Conservation (phyloP, 1,284 basidiomycete species). For the Mixia osmundae region DNA sequence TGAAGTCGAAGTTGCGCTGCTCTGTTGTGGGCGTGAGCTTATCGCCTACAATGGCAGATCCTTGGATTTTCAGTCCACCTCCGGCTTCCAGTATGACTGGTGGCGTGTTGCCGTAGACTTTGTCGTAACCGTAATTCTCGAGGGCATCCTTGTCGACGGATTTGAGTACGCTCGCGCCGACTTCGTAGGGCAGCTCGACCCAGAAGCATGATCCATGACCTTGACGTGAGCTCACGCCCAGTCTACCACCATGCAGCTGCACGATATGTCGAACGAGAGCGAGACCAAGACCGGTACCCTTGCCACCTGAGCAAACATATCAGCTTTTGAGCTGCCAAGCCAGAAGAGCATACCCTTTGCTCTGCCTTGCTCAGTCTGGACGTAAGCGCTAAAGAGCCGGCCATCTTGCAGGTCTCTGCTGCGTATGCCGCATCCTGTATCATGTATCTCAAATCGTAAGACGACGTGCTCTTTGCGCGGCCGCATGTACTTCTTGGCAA, state of each 20-base stretch:
- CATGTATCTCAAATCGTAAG: slow-evolving; percentile 53
- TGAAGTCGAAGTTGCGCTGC: no score
- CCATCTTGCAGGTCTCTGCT: slow-evolving; percentile 43
- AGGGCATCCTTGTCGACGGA: not conserved
- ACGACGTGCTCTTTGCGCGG: slow-evolving; percentile 22
- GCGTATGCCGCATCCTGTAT: slow-evolving; percentile 55
- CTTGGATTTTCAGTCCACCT: no score
- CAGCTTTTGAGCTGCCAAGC: no score
- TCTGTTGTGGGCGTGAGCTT: no score
- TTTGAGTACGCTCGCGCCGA: slow-evolving; percentile 1
- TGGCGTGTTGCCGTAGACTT: not conserved
- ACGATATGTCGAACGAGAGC: slow-evolving; percentile 72
- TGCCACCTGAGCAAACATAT: slow-evolving; percentile 32
- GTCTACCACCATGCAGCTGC: slow-evolving; percentile 49
- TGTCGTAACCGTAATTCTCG: not conserved
- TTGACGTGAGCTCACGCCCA: slow-evolving; percentile 41
- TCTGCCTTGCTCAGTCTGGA: slow-evolving; percentile 33
- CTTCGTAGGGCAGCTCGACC: slow-evolving; percentile 36
- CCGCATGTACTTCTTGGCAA: no score
- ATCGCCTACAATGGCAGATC: no score
- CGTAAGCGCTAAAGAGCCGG: slow-evolving; percentile 34
- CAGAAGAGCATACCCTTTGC: slow-evolving; percentile 52
- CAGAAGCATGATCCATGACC: slow-evolving; percentile 38
- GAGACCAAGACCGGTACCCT: slow-evolving; percentile 62
- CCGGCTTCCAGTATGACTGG: no score